Percentiles rank a stretch among this genome's conserved stretches.
Conservation (phyloP, 1,284 basidiomycete genomes). For the Coniophora puteana region DNA sequence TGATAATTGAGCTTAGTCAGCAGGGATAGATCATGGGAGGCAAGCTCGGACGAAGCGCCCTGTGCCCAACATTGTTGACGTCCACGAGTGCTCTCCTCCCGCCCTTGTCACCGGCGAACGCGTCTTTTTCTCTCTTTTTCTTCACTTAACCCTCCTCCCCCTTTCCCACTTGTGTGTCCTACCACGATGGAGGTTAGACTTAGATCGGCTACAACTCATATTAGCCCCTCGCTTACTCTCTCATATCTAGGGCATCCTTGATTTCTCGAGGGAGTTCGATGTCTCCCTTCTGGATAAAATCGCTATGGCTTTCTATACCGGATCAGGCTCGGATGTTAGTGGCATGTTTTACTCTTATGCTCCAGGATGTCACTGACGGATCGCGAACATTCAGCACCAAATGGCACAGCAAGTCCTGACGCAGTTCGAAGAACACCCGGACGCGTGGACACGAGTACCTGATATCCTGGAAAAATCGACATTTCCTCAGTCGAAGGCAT, state of each 20-base stretch:
- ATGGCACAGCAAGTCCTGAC: slow-evolving; percentile 87
- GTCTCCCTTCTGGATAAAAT: slow-evolving; percentile 83
- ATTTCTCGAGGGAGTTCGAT: slow-evolving; percentile 86
- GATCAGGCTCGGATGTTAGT: slow-evolving; percentile 72
- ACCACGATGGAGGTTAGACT: slow-evolving; percentile 35
- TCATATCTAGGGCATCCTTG: slow-evolving; percentile 70
- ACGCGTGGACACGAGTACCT: slow-evolving; percentile 97
- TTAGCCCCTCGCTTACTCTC: slow-evolving; percentile 22
- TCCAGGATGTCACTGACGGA: background rate
- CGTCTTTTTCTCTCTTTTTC: slow-evolving; percentile 3
- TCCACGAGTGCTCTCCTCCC: slow-evolving; percentile 15
- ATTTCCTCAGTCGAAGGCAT: slow-evolving; percentile 89
- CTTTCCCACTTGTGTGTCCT: slow-evolving; percentile 8
- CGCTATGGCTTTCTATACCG: slow-evolving; percentile 79
- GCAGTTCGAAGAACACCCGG: slow-evolving; percentile 97
- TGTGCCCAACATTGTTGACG: slow-evolving; percentile 38
- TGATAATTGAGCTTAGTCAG: too few relatives aligned
- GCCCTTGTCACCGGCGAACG: slow-evolving; percentile 11
- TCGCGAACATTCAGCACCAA: slow-evolving; percentile 87
- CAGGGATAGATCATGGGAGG: too few relatives aligned
- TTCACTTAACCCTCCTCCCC: slow-evolving; percentile 7
- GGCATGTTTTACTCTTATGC: slow-evolving; percentile 6
- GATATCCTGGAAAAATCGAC: slow-evolving; percentile 86
- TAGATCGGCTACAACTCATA: slow-evolving; percentile 6
- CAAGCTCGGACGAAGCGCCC: too few relatives aligned